Evolutionary conservation across 2,329 filamentous ascomycete genomes (phyloP).

Genomic region (Sclerotinia glacialis): DNA sequence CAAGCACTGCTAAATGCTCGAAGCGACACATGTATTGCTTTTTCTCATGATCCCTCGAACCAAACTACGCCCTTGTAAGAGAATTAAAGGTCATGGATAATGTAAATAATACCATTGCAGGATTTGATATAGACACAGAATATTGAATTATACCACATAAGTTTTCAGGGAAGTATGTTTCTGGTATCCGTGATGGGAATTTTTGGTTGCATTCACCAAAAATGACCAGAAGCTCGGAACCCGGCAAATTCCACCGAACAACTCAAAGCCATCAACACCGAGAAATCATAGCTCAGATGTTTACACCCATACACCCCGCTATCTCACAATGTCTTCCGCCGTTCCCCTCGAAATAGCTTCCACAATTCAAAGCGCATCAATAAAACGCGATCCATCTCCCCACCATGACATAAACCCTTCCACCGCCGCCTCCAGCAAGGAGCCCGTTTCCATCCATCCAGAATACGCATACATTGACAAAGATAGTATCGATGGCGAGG

Average conservation of each 20-base stretch:
- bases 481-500: constrained; percentile 43
- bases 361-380: constrained; percentile 75
- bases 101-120: not conserved
- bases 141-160: not conserved
- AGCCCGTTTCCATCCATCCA: constrained; percentile 52
- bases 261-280: constrained; percentile 9
- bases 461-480: constrained; percentile 42
- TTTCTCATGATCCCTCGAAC: too few species aligned
- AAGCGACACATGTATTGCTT: not conserved
- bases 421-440: constrained; percentile 66
- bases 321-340: constrained; percentile 35
- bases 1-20: not conserved
- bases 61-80: not conserved
- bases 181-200: not conserved
- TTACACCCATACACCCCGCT: not conserved
- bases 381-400: constrained; percentile 69
- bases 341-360: constrained; percentile 68
- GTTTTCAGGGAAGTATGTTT: not conserved
- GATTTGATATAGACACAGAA: not conserved
- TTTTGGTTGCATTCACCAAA: not conserved
- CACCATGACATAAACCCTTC: constrained; percentile 76
- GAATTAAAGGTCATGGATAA: not conserved
- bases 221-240: not conserved
- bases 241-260: constrained; percentile 10
- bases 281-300: constrained; percentile 8